Evolutionary conservation across 345 rosid species (phyloP).

Genomic region (Mallotus nudiflorus): DNA sequence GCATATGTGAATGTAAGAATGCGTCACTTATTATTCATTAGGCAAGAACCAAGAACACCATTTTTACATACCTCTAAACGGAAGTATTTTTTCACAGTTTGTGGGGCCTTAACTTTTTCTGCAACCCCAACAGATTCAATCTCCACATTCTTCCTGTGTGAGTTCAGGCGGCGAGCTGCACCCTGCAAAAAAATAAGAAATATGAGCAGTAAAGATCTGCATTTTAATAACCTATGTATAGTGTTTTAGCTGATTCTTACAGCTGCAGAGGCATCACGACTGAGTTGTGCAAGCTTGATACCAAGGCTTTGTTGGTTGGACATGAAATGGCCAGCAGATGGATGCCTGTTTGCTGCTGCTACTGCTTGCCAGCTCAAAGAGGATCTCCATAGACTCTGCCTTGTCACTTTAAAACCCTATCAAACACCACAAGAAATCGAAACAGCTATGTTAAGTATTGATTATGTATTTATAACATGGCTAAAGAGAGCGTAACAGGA

Average conservation of each 20-base stretch:
- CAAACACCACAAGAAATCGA: not conserved
- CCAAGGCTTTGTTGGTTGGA: slow-evolving; percentile 30
- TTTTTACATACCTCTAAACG: slow-evolving; percentile 38
- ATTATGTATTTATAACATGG: no score
- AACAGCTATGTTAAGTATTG: no score
- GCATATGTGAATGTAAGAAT: not conserved
- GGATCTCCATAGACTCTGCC: slow-evolving; percentile 16
- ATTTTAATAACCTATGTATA: not conserved
- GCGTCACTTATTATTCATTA: not conserved
- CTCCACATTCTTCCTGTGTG: slow-evolving; percentile 3
- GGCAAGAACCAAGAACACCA: no score
- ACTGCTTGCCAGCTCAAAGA: slow-evolving; percentile 21
- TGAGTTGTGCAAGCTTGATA: slow-evolving; percentile 23
- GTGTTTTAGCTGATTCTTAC: not conserved
- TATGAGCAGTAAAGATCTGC: not conserved
- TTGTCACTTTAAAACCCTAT: slow-evolving; percentile 26
- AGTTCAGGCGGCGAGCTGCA: slow-evolving; percentile 17
- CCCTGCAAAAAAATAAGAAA: slow-evolving; percentile 8
- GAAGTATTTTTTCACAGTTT: slow-evolving; percentile 40
- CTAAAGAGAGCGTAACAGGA: no score
- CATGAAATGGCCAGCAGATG: slow-evolving; percentile 17
- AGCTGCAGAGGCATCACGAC: slow-evolving; percentile 27
- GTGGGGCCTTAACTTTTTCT: slow-evolving; percentile 34
- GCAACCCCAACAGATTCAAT: slow-evolving; percentile 43
- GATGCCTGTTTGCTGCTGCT: slow-evolving; percentile 12